Evolutionary conservation across 1,284 basidiomycete genomes (phyloP), one percentile per base, ranked within the genome.

Genomic region (Pascua sp.): DNA sequence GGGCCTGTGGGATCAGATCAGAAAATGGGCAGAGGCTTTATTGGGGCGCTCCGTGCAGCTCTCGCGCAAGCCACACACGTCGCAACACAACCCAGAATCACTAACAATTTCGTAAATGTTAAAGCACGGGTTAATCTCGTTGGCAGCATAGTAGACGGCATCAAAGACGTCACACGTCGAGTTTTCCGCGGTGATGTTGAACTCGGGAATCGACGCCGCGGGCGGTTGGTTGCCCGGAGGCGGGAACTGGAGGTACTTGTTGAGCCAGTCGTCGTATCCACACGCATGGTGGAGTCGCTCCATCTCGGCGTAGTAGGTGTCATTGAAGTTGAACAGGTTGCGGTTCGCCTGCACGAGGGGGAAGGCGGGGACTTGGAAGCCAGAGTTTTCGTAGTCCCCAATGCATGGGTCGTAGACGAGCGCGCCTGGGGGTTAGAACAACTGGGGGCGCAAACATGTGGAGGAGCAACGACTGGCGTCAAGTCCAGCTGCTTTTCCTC

Each of bases 101-200:
- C 80, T 60, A 51, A 78, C 81, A 18, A 83, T 86, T 68, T 87
- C 86, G 69, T 89, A 89, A 9, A 87, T 80, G 67, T 90, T 81
- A 76, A 89, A 90, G 3, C 85, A 88, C 0, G 87, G 87, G 68
- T 90, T 88, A 60, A 86, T 74, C 2, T 72, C 57, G 18, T 87
- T 62, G 0, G 86, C 84, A 0, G 81, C 84, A 15, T 83, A 69
- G 66, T 86, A 84, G 48, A 88, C 85, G 42, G 78, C 73, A 44
- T 82, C 79, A 85, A 86, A 88, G 2, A 88, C 66, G 66, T 87
- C 85, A 64, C 88, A 90, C 5, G 81, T 83, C 15, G 47, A 42
- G 56, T 66, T 66, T 10, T 55, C 54, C 15, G 41, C 24, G 17
- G 40, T 39, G 17, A 13, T 49, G 37, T 17, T 61, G 53, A 32